phyloP scores from a whole-genome alignment of 73 alveolate genomes.

The Paramecium pentaurelia region DNA sequence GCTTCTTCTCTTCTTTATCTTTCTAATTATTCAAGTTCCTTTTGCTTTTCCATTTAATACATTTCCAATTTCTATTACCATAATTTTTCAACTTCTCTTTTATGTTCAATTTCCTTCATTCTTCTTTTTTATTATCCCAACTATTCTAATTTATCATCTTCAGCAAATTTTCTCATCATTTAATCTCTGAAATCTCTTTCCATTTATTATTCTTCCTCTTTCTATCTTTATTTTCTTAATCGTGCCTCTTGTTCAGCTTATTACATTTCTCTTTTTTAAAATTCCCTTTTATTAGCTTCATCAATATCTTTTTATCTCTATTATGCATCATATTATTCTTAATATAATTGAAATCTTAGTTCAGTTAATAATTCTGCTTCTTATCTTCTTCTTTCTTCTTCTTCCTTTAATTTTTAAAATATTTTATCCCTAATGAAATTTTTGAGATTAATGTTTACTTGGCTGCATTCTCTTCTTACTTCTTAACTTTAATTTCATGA shows the following conservation, averaged over 20 bases:
- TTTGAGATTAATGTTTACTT: not conserved
- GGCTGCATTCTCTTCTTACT: conserved; percentile 56
- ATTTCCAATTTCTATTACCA: conserved; percentile 55
- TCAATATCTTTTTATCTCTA: conserved; percentile 57
- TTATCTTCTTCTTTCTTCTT: conserved; percentile 63
- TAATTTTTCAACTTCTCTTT: conserved; percentile 57
- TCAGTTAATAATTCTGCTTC: conserved; percentile 47
- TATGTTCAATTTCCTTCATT: conserved; percentile 59
- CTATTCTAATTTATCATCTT: conserved; percentile 56
- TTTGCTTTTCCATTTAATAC: conserved; percentile 50
- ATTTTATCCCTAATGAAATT: conserved; percentile 19
- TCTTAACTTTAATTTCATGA: conserved; percentile 47
- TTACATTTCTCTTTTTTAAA: conserved; percentile 49
- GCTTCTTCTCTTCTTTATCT: conserved; percentile 13
- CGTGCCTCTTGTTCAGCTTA: conserved; percentile 54
- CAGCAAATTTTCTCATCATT: conserved; percentile 59
- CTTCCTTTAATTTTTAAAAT: conserved; percentile 56
- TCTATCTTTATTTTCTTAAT: conserved; percentile 40
- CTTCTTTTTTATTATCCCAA: conserved; percentile 52
- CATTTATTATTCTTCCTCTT: conserved; percentile 54
- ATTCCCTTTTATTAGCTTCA: conserved; percentile 59
- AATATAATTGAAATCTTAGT: conserved; percentile 42
- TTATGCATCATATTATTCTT: conserved; percentile 61
- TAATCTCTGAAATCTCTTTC: conserved; percentile 59
- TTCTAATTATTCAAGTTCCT: conserved; percentile 56